Evolutionary conservation across 495 filamentous ascomycete species (phyloP), one percentile per base, ranked within the genome.

Genomic region (Podospora pseudoanserina): DNA sequence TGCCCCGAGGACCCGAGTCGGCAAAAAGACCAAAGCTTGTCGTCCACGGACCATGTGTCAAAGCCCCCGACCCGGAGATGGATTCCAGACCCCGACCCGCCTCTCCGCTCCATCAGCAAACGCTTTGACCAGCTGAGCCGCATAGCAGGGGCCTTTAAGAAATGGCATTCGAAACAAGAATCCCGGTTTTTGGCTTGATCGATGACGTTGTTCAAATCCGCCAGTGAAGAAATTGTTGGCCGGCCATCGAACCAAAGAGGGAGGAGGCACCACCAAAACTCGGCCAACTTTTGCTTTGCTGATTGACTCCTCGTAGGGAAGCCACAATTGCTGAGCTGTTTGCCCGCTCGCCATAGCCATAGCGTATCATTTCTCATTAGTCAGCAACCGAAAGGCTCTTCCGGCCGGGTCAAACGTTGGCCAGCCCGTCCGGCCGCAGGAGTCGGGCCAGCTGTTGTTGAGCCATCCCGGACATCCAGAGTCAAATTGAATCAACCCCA

Each of bases 101-200:
- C 30, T 32, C 3, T 32, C 30, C 30, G 39, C 7, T 49, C 39
- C 39, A 49, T 49, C 7, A 49, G 39, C 9, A 18, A 18, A 9
- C 55, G 55, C 55, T 20, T 58, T 58, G 55, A 58, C 55, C 55
- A 58, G 23, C n/a, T 20, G 55, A 58, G 55, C 55, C 55, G 55
- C 55, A 58, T 19, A 58, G 23, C 55, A 58, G 55, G 55, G 55
- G 9, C 55, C 18, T 58, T 19, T 16, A 15, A 56, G 54, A 56
- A 13, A 56, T 0, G 54, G 5, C 54, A 56, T 16, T 16, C 4
- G 2, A 56, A 56, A 56, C 54, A 58, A 58, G 55, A 58, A 58
- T 20, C 55, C 55, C n/a, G n/a, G 55, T 7, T 58, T 58, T 26
- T 9, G 23, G 23, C 6, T 7, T 56, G 16, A 58, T 58, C 55